Evolutionary conservation across 345 rosid species (phyloP).

Genomic region (Populus deltoides): DNA sequence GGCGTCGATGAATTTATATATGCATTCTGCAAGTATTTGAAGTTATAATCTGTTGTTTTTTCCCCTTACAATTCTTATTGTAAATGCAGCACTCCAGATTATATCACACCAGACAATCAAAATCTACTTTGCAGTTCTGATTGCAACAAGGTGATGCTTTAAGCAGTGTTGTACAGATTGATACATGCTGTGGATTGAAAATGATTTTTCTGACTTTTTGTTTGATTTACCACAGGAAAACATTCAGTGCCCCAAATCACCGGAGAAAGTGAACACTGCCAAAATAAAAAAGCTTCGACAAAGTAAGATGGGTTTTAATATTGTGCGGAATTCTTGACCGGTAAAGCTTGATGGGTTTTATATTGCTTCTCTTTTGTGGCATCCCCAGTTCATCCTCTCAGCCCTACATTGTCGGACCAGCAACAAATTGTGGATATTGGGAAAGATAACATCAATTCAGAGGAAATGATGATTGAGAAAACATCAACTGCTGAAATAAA

Average conservation of each 20-base stretch:
- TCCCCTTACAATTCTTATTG: not conserved
- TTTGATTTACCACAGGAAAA: conserved; percentile 49
- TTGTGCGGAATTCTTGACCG: not conserved
- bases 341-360: too few species aligned
- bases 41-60: not conserved
- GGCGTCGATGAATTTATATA: not conserved
- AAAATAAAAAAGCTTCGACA: conserved; percentile 54
- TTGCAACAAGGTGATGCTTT: conserved; percentile 52
- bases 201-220: not conserved
- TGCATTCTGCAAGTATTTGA: not conserved
- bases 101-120: conserved; percentile 89
- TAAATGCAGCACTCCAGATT: conserved; percentile 87
- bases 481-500: conserved; percentile 25
- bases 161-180: not conserved
- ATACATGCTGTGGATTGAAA: conserved; percentile 1
- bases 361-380: conserved; percentile 34
- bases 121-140: conserved; percentile 49
- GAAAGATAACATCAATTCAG: conserved; percentile 36
- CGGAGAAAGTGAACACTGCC: conserved; percentile 66
- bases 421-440: conserved; percentile 45
- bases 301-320: conserved; percentile 37
- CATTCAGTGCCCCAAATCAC: conserved; percentile 79
- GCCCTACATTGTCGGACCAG: conserved; percentile 43
- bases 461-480: conserved; percentile 45
- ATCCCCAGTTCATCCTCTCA: conserved; percentile 34